Percentiles rank a stretch among this genome's conserved stretches.
Conservation (phyloP, 192 early-diverging fungal species). For the Piromyces finnis region DNA sequence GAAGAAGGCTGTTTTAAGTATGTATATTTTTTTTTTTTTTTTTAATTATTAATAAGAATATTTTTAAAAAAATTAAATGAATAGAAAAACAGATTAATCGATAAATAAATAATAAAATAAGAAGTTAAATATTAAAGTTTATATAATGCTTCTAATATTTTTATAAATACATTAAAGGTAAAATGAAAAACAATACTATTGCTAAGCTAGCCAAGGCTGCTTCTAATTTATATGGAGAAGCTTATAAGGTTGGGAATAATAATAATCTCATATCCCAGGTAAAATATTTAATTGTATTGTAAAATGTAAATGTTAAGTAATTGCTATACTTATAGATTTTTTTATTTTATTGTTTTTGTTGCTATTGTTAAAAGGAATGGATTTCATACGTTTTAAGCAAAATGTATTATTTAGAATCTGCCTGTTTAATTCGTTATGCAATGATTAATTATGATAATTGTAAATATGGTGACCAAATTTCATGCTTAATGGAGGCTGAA, state of each 20-base stretch:
- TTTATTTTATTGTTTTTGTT: too few relatives aligned
- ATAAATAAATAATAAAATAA: too few relatives aligned
- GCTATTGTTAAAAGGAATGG: neutral
- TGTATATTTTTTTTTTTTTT: too few relatives aligned
- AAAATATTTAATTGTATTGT: neutral
- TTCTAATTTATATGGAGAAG: neutral
- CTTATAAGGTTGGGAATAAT: neutral
- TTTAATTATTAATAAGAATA: too few relatives aligned
- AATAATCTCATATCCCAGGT: neutral
- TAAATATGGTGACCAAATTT: neutral
- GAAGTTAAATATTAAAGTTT: too few relatives aligned
- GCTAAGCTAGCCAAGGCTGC: slow-evolving; percentile 40
- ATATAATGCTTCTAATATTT: too few relatives aligned
- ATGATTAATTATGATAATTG: neutral
- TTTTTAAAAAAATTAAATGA: too few relatives aligned
- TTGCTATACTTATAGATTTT: too few relatives aligned
- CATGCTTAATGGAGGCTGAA: neutral
- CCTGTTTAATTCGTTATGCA: neutral
- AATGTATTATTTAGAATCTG: neutral
- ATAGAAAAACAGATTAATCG: too few relatives aligned
- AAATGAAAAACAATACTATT: slow-evolving; percentile 59
- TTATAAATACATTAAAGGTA: too few relatives aligned
- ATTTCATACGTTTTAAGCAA: neutral
- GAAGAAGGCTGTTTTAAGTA: slow-evolving; percentile 64
- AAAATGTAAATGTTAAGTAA: too few relatives aligned